phyloP scores from a whole-genome alignment of 2,329 filamentous ascomycete species.

The Helotiales sp. region DNA sequence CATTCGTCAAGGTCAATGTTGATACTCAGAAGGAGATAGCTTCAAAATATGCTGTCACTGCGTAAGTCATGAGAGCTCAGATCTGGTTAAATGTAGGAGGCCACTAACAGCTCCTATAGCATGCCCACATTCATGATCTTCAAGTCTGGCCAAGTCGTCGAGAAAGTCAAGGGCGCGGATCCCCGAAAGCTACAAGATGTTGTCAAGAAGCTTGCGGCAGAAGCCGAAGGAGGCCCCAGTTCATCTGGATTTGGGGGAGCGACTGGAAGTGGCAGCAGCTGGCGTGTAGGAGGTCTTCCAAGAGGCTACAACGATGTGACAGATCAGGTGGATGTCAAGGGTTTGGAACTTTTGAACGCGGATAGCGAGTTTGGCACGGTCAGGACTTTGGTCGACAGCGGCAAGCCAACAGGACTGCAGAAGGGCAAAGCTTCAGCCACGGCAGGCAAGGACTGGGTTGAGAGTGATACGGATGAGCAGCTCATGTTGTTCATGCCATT shows the following conservation, averaged over 20 bases:
- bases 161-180: slow-evolving; percentile 77
- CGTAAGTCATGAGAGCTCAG: slow-evolving; percentile 49
- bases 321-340: slow-evolving; percentile 76
- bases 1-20: slow-evolving; percentile 86
- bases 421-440: slow-evolving; percentile 58
- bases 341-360: slow-evolving; percentile 85
- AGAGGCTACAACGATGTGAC: slow-evolving; percentile 85
- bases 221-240: slow-evolving; percentile 55
- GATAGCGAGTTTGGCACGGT: slow-evolving; percentile 78
- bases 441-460: slow-evolving; percentile 77
- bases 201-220: slow-evolving; percentile 71
- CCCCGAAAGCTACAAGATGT: slow-evolving; percentile 70
- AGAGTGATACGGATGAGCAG: slow-evolving; percentile 97
- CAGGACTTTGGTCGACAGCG: slow-evolving; percentile 71
- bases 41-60: slow-evolving; percentile 72
- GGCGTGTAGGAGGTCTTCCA: slow-evolving; percentile 77
- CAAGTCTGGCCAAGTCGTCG: slow-evolving; percentile 69
- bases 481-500: slow-evolving; percentile 92
- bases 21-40: slow-evolving; percentile 78
- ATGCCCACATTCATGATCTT: slow-evolving; percentile 94
- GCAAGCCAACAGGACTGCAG: slow-evolving; percentile 67
- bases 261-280: slow-evolving; percentile 55
- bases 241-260: slow-evolving; percentile 40
- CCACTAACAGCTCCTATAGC: slow-evolving; percentile 41
- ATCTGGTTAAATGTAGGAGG: background rate